A percentile compares a stretch with the other conserved stretches of the same genome.
Conservation (phyloP, 2,329 filamentous ascomycete species). For the Diatrype stigma region DNA sequence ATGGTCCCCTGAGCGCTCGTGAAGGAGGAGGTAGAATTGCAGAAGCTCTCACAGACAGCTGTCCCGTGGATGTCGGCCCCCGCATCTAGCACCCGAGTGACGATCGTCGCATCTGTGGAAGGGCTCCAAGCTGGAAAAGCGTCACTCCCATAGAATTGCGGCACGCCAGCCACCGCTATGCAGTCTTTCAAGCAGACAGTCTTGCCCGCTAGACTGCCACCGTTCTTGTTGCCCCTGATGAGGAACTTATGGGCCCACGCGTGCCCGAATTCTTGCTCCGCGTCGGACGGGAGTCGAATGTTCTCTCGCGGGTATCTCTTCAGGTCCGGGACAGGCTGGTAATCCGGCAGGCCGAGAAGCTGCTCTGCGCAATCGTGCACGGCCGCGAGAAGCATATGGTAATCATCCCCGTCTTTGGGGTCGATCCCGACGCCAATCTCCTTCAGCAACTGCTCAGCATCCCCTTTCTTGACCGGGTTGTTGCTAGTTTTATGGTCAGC, state of each 20-base stretch:
- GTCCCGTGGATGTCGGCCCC: constrained; percentile 48
- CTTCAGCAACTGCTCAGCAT: constrained; percentile 32
- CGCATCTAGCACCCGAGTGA: constrained; percentile 45
- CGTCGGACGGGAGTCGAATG: constrained; percentile 33
- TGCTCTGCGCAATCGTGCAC: constrained; percentile 47
- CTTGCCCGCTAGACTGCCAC: constrained; percentile 33
- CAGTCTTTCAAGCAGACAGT: constrained; percentile 51
- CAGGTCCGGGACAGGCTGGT: constrained; percentile 37
- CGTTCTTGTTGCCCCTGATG: constrained; percentile 32
- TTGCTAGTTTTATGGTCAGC: constrained; percentile 16
- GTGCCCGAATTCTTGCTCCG: constrained; percentile 41
- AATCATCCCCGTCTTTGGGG: constrained; percentile 37
- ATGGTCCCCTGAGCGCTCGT: constrained; percentile 42
- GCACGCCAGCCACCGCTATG: constrained; percentile 49
- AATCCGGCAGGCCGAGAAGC: constrained; percentile 41
- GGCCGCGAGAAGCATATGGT: constrained; percentile 43
- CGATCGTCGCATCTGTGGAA: constrained; percentile 48
- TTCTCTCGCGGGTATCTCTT: constrained; percentile 40
- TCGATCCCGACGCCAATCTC: constrained; percentile 34
- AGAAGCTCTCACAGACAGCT: constrained; percentile 50
- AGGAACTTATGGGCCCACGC: constrained; percentile 49
- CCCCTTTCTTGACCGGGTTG: constrained; percentile 38
- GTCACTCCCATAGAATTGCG: constrained; percentile 49
- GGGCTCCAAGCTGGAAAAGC: constrained; percentile 47
- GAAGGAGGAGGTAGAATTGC: constrained; percentile 43